Conservation (phyloP, 495 filamentous ascomycete genomes). For the Lepraria neglecta region DNA sequence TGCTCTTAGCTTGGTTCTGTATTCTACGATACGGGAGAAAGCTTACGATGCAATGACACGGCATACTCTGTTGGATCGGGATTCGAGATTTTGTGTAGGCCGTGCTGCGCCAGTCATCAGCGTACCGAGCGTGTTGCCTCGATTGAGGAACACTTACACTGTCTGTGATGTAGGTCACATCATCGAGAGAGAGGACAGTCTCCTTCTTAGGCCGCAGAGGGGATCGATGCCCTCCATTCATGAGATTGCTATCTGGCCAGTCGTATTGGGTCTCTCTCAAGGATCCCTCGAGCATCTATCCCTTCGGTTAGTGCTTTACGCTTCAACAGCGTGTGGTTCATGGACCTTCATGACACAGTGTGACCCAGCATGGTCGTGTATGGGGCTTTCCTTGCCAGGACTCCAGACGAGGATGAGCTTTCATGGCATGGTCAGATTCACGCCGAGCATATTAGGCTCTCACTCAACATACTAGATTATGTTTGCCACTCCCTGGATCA, state of each 20-base stretch:
- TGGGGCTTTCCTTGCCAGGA: constrained; percentile 73
- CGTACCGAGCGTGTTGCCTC: neutral
- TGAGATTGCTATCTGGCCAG: constrained; percentile 54
- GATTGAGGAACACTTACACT: constrained; percentile 36
- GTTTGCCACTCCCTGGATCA: constrained; percentile 84
- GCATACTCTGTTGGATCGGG: constrained; percentile 62
- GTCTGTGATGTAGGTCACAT: constrained; percentile 82
- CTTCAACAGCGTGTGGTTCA: neutral
- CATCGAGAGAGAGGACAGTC: constrained; percentile 49
- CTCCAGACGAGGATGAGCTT: constrained; percentile 89
- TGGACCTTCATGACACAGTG: constrained; percentile 64
- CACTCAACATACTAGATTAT: constrained; percentile 66
- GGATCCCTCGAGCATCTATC: constrained; percentile 62
- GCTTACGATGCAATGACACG: constrained; percentile 76
- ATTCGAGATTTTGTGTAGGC: constrained; percentile 78
- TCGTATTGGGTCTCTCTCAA: constrained; percentile 75
- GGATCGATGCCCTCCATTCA: constrained; percentile 43
- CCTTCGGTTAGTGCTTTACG: neutral
- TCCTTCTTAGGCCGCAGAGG: constrained; percentile 40
- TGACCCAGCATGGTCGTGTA: constrained; percentile 84
- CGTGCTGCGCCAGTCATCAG: constrained; percentile 46
- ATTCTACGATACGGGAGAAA: neutral
- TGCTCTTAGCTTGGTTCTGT: constrained; percentile 26
- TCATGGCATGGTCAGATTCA: constrained; percentile 11
- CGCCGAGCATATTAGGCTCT: too few species aligned